These are phyloP conservation scores for Xylariales sp. DNA, from an alignment of 2,329 filamentous ascomycete species.

Conservation along the genomic window DNA sequence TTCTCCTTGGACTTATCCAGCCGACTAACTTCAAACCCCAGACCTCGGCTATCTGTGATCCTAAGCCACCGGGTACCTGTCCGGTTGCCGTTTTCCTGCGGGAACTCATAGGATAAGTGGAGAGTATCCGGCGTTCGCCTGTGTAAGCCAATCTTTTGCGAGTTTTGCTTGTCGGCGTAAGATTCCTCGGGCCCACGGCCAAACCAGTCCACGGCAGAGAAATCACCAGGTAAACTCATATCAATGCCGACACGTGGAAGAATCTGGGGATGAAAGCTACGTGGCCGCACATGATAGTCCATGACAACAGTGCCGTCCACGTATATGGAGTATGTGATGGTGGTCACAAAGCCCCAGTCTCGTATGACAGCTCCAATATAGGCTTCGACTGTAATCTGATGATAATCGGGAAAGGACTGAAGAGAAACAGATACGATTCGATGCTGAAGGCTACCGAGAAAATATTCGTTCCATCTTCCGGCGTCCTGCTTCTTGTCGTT, in stretches of 20 bases:
- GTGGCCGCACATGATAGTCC: conserved; percentile 40
- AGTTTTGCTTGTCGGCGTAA: neutral
- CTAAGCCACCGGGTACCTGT: neutral
- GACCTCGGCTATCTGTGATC: neutral
- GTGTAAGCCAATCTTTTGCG: neutral
- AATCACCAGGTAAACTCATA: neutral
- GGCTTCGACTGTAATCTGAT: no score
- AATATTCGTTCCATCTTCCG: no score
- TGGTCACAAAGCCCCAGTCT: conserved; percentile 57
- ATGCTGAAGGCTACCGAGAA: conserved; percentile 35
- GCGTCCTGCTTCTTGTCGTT: no score
- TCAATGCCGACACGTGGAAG: neutral
- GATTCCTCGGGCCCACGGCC: neutral
- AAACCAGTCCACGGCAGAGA: neutral
- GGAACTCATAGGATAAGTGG: neutral
- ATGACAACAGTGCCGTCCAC: conserved; percentile 35
- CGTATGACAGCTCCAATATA: no score
- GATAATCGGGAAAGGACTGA: no score
- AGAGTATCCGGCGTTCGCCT: neutral
- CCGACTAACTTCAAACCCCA: neutral
- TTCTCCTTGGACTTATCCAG: neutral
- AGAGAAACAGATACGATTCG: conserved; percentile 52
- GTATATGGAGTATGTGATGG: conserved; percentile 44
- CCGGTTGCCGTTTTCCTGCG: neutral
- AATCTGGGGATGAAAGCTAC: no score